Conservation (phyloP, 176 grass and related monocot species). For the Pontederia crassipes region DNA sequence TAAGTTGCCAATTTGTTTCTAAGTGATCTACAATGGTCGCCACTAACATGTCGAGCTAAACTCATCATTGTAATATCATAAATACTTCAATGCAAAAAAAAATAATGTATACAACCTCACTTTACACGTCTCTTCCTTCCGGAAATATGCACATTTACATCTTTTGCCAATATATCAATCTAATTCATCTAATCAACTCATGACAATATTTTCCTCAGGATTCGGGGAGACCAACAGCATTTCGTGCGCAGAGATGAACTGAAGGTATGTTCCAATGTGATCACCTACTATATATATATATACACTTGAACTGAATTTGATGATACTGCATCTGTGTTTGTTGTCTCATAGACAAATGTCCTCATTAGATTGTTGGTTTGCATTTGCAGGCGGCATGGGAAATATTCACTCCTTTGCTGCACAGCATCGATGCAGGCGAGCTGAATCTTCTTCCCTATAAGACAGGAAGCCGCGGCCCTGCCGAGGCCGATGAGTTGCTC, state of each 20-base stretch:
- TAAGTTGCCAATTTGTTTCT: slow-evolving; percentile 15
- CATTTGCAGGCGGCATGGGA: slow-evolving; percentile 82
- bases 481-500: slow-evolving; percentile 74
- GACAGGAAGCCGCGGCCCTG: slow-evolving; percentile 73
- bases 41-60: background rate
- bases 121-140: too few relatives aligned
- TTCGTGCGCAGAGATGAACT: slow-evolving; percentile 96
- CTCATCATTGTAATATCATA: background rate
- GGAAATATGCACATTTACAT: too few relatives aligned
- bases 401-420: slow-evolving; percentile 92
- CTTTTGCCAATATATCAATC: too few relatives aligned
- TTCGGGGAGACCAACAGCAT: slow-evolving; percentile 95
- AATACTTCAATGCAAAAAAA: too few relatives aligned
- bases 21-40: background rate
- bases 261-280: slow-evolving; percentile 30
- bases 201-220: slow-evolving; percentile 37
- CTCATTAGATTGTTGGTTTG: background rate
- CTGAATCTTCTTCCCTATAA: slow-evolving; percentile 53
- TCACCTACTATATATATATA: background rate
- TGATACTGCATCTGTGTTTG: background rate
- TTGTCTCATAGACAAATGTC: background rate
- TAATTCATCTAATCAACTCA: too few relatives aligned
- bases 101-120: too few relatives aligned
- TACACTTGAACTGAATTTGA: background rate
- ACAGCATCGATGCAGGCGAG: slow-evolving; percentile 61